phyloP scores from a whole-genome alignment of 768 basidiomycete species.

The Russula sp. region DNA sequence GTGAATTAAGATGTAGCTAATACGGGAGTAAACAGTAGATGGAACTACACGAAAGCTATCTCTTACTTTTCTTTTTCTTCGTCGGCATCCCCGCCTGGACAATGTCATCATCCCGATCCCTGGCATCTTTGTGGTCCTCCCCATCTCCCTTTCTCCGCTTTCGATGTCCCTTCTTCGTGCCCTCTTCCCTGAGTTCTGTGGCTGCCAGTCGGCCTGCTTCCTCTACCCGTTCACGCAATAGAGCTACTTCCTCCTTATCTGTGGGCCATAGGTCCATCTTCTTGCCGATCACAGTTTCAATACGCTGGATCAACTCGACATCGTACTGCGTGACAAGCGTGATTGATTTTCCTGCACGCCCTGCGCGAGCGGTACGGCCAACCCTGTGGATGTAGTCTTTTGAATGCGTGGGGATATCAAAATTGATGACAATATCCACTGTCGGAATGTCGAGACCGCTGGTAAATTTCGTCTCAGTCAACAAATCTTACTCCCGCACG shows the following conservation, averaged over 20 bases:
- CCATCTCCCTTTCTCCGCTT: slow-evolving; percentile 46
- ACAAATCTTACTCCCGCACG: neutral
- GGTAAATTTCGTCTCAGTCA: neutral
- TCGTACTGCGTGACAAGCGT: slow-evolving; percentile 99
- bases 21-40: neutral
- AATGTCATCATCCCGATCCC: slow-evolving; percentile 89
- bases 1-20: slow-evolving; percentile 30
- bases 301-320: slow-evolving; percentile 91
- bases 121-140: slow-evolving; percentile 58
- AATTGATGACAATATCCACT: slow-evolving; percentile 97
- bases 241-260: slow-evolving; percentile 81
- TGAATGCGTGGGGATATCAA: slow-evolving; percentile 94
- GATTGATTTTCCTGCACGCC: slow-evolving; percentile 93
- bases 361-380: slow-evolving; percentile 94
- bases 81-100: slow-evolving; percentile 85
- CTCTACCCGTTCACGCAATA: slow-evolving; percentile 82
- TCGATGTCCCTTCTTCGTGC: slow-evolving; percentile 41
- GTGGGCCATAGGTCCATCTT: slow-evolving; percentile 86
- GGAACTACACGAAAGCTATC: slow-evolving; percentile 27
- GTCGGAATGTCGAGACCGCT: slow-evolving; percentile 94
- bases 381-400: slow-evolving; percentile 99
- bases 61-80: slow-evolving; percentile 50
- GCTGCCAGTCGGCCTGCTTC: slow-evolving; percentile 77
- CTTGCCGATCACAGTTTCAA: slow-evolving; percentile 88
- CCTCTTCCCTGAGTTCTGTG: slow-evolving; percentile 76